phyloP scores from a whole-genome alignment of 2,329 filamentous ascomycete genomes.

The Bisporella sp. region DNA sequence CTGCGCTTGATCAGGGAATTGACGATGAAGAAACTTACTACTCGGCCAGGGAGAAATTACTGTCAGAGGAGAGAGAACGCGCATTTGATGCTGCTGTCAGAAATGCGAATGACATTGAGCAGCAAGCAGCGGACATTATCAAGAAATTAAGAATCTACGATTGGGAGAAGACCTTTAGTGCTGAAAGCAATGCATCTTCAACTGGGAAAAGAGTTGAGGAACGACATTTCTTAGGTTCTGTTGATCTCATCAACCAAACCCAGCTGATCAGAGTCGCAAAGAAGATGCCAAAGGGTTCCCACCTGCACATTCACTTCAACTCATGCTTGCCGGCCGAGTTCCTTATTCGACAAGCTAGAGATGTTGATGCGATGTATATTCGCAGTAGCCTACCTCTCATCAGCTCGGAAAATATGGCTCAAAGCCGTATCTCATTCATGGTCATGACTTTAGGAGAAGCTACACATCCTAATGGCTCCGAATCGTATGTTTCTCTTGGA shows the following conservation, averaged over 20 bases:
- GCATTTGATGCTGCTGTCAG: constrained; percentile 24
- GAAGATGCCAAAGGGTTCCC: constrained; percentile 62
- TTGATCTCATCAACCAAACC: constrained; percentile 47
- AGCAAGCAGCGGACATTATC: constrained; percentile 21
- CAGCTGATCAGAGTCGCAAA: constrained; percentile 48
- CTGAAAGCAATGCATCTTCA: constrained; percentile 12
- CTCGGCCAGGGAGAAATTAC: constrained; percentile 15
- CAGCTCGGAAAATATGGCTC: constrained; percentile 12
- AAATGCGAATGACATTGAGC: constrained; percentile 20
- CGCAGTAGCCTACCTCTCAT: constrained; percentile 50
- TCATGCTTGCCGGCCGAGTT: constrained; percentile 58
- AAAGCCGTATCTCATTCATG: constrained; percentile 24
- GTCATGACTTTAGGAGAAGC: constrained; percentile 23
- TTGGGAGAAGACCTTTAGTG: constrained; percentile 20
- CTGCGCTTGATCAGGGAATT: constrained; percentile 11
- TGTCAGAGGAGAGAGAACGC: constrained; percentile 16
- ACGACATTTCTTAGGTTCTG: constrained; percentile 53
- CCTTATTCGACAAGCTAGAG: constrained; percentile 47
- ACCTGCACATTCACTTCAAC: constrained; percentile 74
- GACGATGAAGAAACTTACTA: constrained; percentile 15
- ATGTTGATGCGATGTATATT: constrained; percentile 61
- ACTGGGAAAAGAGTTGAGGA: constrained; percentile 26
- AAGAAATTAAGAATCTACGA: constrained; percentile 23
- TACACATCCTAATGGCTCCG: constrained; percentile 18
- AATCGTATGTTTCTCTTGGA: constrained; percentile 22